phyloP scores from a whole-genome alignment of 2,329 filamentous ascomycete genomes.

The Fusarium temperatum region DNA sequence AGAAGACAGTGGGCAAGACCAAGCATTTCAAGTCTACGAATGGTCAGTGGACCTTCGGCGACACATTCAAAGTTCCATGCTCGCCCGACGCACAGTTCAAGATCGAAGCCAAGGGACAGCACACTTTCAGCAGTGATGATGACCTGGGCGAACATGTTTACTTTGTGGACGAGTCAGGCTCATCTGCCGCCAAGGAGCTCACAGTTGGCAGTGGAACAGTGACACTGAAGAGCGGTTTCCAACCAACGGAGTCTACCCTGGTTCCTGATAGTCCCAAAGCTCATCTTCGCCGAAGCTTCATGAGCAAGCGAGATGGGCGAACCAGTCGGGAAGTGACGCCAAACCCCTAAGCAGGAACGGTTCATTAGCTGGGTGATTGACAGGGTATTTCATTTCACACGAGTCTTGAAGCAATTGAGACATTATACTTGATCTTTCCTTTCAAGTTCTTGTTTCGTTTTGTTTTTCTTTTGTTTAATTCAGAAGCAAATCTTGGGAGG shows the following conservation, averaged over 20 bases:
- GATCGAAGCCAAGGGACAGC: slow-evolving; percentile 84
- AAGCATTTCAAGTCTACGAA: slow-evolving; percentile 82
- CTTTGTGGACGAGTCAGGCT: slow-evolving; percentile 84
- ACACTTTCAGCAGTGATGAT: slow-evolving; percentile 84
- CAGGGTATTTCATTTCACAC: background rate
- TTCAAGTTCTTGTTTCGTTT: background rate
- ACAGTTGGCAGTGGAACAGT: slow-evolving; percentile 78
- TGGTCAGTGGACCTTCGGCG: slow-evolving; percentile 75
- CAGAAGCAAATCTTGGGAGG: slow-evolving; percentile 12
- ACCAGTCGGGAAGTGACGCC: slow-evolving; percentile 56
- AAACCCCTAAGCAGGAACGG: slow-evolving; percentile 40
- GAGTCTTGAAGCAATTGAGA: background rate
- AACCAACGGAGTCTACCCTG: slow-evolving; percentile 56
- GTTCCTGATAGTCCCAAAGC: slow-evolving; percentile 58
- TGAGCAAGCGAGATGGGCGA: slow-evolving; percentile 61
- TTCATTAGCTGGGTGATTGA: background rate
- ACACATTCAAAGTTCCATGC: slow-evolving; percentile 81
- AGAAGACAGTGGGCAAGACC: slow-evolving; percentile 88
- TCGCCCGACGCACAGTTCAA: slow-evolving; percentile 87
- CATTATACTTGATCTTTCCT: slow-evolving; percentile 4
- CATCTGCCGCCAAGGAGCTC: slow-evolving; percentile 76
- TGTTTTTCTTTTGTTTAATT: slow-evolving; percentile 18
- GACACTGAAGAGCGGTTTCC: slow-evolving; percentile 77
- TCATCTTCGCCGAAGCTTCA: slow-evolving; percentile 61
- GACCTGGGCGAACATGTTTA: slow-evolving; percentile 87